Conservation (phyloP, 1,284 basidiomycete species). For the Cryptococcus amylolentus region DNA sequence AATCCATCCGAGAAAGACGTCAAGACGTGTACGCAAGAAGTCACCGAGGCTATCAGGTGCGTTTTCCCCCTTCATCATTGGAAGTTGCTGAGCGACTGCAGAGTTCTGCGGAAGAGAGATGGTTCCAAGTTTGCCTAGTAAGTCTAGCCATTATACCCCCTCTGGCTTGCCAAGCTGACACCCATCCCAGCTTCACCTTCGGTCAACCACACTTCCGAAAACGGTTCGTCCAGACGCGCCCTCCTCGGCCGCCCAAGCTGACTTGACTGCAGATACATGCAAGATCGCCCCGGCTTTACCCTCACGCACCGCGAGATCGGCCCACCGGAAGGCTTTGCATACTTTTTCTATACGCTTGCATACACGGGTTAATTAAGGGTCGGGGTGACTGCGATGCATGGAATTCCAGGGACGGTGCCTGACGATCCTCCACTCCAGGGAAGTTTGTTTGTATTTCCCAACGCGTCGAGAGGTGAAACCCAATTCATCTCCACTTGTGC, state of each 20-base stretch:
- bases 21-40: constrained; percentile 71
- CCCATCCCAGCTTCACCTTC: constrained; percentile 62
- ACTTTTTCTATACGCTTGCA: constrained; percentile 67
- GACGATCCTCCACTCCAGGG: too few species aligned
- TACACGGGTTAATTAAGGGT: constrained; percentile 3
- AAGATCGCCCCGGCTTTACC: constrained; percentile 33
- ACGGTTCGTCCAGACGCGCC: constrained; percentile 53
- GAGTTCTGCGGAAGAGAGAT: constrained; percentile 59
- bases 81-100: constrained; percentile 37
- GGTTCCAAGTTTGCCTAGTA: constrained; percentile 69
- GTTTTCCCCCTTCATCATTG: constrained; percentile 14
- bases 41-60: constrained; percentile 73
- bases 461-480: too few species aligned
- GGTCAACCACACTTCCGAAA: constrained; percentile 87
- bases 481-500: too few species aligned
- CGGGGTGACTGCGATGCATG: too few species aligned
- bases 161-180: not conserved
- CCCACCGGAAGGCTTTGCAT: constrained; percentile 71
- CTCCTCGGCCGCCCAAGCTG: not conserved
- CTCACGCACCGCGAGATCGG: constrained; percentile 40
- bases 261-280: constrained; percentile 21
- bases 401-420: too few species aligned
- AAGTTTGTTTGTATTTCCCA: too few species aligned
- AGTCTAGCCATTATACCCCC: constrained; percentile 7
- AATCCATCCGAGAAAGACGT: constrained; percentile 75